phyloP scores from a whole-genome alignment of 345 rosid genomes.

The Kernera saxatilis region DNA sequence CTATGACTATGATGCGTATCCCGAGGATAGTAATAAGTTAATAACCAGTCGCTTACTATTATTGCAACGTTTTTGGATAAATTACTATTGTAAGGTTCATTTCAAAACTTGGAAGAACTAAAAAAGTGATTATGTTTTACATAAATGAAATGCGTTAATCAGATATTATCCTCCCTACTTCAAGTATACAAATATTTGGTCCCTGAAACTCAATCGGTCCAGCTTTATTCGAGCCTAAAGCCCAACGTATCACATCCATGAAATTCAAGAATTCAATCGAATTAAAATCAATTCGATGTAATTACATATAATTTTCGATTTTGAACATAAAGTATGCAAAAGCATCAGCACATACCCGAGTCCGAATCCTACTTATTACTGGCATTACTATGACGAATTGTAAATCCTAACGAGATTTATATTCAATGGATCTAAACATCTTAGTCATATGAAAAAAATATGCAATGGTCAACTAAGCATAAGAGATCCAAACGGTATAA shows the following conservation, averaged over 20 bases:
- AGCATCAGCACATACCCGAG: not conserved
- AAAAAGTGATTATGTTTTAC: not conserved
- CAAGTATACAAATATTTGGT: not conserved
- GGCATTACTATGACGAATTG: not conserved
- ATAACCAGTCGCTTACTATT: not conserved
- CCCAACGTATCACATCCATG: not conserved
- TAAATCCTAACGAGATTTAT: not conserved
- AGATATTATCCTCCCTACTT: not conserved
- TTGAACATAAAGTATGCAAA: too few relatives aligned
- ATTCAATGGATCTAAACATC: conserved; percentile 1
- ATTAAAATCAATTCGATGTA: too few relatives aligned
- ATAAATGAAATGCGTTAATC: not conserved
- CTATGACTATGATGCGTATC: not conserved
- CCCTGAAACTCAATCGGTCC: not conserved
- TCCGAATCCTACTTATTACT: not conserved
- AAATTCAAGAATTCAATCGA: too few relatives aligned
- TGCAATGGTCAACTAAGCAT: conserved; percentile 12
- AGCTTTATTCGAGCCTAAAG: not conserved
- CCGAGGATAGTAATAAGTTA: too few relatives aligned
- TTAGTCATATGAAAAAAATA: not conserved
- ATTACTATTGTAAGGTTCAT: not conserved
- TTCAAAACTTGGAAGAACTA: not conserved
- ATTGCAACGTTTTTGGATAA: not conserved
- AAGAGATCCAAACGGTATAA: conserved; percentile 19
- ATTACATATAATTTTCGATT: too few relatives aligned